Conservation (phyloP, 2,329 filamentous ascomycete genomes). For the Lecanicillium sp. region DNA sequence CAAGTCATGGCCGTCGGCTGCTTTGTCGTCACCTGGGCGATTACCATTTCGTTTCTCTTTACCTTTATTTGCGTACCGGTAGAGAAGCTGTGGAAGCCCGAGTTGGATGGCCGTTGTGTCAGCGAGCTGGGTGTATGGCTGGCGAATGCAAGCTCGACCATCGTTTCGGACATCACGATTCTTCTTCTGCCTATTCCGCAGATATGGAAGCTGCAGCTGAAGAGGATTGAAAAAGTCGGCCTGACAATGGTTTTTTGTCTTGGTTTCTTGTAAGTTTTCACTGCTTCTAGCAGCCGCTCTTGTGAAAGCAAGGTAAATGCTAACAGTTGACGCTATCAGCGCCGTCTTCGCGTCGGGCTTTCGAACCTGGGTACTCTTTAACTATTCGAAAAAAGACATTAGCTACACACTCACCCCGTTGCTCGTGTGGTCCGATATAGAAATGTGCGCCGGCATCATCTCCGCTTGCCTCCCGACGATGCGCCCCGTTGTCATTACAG, state of each 20-base stretch:
- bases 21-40: slow-evolving; percentile 37
- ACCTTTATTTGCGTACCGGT: slow-evolving; percentile 45
- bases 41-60: slow-evolving; percentile 38
- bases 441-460: slow-evolving; percentile 40
- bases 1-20: slow-evolving; percentile 29
- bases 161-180: slow-evolving; percentile 37
- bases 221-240: slow-evolving; percentile 31
- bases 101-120: slow-evolving; percentile 37
- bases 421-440: slow-evolving; percentile 38
- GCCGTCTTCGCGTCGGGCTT: slow-evolving; percentile 40
- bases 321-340: too few species aligned
- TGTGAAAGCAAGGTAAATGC: too few species aligned
- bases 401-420: slow-evolving; percentile 37
- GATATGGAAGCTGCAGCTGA: slow-evolving; percentile 36
- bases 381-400: slow-evolving; percentile 29
- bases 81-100: slow-evolving; percentile 37
- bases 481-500: slow-evolving; percentile 31
- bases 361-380: slow-evolving; percentile 36
- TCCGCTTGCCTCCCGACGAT: slow-evolving; percentile 45
- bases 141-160: slow-evolving; percentile 37
- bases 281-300: neutral
- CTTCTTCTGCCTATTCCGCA: slow-evolving; percentile 33
- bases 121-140: slow-evolving; percentile 41
- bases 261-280: slow-evolving; percentile 30
- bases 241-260: slow-evolving; percentile 35